Percentiles rank a stretch among this genome's conserved stretches.
Evolutionary conservation across 1,284 basidiomycete species (phyloP).

Genomic region (Cryptococcus hybrid): DNA sequence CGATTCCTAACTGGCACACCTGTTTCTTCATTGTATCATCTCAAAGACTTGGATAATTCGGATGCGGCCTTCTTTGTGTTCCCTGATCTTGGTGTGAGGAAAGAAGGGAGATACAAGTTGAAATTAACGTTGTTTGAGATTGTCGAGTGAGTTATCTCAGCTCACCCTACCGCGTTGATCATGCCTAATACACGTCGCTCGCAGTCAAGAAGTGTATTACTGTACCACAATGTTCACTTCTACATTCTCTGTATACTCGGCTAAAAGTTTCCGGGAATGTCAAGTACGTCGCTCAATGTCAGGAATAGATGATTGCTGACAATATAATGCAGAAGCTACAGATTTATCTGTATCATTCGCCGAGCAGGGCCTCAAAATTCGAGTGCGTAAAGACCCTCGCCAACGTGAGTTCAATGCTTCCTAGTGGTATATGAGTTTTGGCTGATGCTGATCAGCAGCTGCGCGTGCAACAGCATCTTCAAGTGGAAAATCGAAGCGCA

Average conservation of each 20-base stretch:
- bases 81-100: slow-evolving; percentile 79
- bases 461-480: slow-evolving; percentile 1
- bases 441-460: neutral
- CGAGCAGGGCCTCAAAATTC: slow-evolving; percentile 89
- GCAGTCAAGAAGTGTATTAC: slow-evolving; percentile 74
- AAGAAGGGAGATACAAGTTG: slow-evolving; percentile 81
- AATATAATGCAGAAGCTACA: slow-evolving; percentile 65
- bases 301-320: neutral
- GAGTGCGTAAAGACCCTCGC: slow-evolving; percentile 75
- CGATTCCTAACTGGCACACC: slow-evolving; percentile 48
- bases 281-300: slow-evolving; percentile 57
- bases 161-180: too few species aligned
- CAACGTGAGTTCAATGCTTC: slow-evolving; percentile 19
- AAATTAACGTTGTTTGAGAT: slow-evolving; percentile 93
- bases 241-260: slow-evolving; percentile 70
- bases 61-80: slow-evolving; percentile 92
- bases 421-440: neutral
- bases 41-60: slow-evolving; percentile 83
- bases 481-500: slow-evolving; percentile 16
- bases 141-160: slow-evolving; percentile 65
- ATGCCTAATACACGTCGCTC: neutral
- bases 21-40: slow-evolving; percentile 92
- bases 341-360: slow-evolving; percentile 82
- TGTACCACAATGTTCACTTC: slow-evolving; percentile 84
- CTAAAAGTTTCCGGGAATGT: slow-evolving; percentile 92